These are phyloP conservation scores for Rhizophagus sp. DNA, from an alignment of 192 early-diverging fungal genomes.

Conservation along the genomic window DNA sequence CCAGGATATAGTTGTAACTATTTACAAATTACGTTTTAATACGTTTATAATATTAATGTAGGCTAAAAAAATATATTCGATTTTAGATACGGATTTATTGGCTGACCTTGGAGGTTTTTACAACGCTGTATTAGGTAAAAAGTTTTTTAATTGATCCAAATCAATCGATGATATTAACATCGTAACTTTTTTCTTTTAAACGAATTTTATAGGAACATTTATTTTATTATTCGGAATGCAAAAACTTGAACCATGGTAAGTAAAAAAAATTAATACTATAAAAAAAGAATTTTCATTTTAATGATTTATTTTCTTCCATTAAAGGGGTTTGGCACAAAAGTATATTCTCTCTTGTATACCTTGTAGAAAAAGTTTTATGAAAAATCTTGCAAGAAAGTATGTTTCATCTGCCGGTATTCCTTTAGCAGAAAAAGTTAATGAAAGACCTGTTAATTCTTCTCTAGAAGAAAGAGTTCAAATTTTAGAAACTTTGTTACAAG, in stretches of 20 bases:
- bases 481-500: not conserved
- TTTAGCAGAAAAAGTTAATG: not conserved
- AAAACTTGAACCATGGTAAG: slow-evolving; percentile 1
- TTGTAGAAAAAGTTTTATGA: not conserved
- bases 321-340: slow-evolving; percentile 3
- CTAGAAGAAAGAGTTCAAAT: slow-evolving; percentile 10
- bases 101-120: not conserved
- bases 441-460: not conserved
- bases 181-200: not conserved
- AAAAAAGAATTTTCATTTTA: not conserved
- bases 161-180: not conserved
- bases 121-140: not conserved
- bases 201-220: not conserved
- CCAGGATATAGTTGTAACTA: not conserved
- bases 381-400: not conserved
- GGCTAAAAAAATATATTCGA: not conserved
- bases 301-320: not conserved
- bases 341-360: not conserved
- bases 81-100: not conserved
- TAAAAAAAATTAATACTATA: too few species aligned
- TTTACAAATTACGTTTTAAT: too few species aligned
- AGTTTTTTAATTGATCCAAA: not conserved
- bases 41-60: not conserved
- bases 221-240: not conserved
- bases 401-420: slow-evolving; percentile 1